Evolutionary conservation across 805 yeast genomes (phyloP).

Genomic region (Kodamaea kakaduensis): DNA sequence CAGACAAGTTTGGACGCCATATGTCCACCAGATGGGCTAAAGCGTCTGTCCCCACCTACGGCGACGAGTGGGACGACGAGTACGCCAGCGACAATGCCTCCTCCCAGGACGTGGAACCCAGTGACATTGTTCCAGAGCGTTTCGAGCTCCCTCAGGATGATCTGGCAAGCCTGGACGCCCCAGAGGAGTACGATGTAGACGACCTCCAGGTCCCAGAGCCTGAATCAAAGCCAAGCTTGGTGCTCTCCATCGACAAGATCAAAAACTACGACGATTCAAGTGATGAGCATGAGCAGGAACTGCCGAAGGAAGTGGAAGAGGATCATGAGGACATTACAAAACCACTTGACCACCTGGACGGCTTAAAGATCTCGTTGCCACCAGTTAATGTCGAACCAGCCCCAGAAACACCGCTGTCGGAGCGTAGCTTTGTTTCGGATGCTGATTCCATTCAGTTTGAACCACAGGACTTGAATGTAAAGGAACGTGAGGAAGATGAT

Average conservation of each 20-base stretch:
- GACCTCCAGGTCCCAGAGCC: constrained; percentile 4
- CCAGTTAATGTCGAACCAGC: constrained; percentile 28
- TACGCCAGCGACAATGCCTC: constrained; percentile 9
- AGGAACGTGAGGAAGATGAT: constrained; percentile 3
- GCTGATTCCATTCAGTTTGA: constrained; percentile 39
- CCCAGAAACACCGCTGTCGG: constrained; percentile 36
- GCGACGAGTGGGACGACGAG: constrained; percentile 41
- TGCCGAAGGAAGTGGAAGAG: constrained; percentile 3
- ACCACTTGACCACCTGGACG: background rate
- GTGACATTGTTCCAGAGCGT: constrained; percentile 6
- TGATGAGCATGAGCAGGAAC: constrained; percentile 14
- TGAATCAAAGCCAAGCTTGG: constrained; percentile 17
- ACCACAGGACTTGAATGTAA: constrained; percentile 27
- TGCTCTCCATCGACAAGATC: constrained; percentile 34
- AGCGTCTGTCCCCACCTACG: constrained; percentile 40
- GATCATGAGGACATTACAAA: background rate
- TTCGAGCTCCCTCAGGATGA: constrained; percentile 8
- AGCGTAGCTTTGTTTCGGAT: constrained; percentile 35
- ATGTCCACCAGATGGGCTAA: constrained; percentile 42
- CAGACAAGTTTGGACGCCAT: constrained; percentile 40
- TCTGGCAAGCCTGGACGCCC: constrained; percentile 1
- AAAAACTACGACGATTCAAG: constrained; percentile 12
- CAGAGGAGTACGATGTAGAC: constrained; percentile 7
- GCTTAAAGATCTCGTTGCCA: constrained; percentile 13
- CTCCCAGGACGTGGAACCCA: background rate